Conservation (phyloP, 163 green algal species). For the Scenedesmus sp. region DNA sequence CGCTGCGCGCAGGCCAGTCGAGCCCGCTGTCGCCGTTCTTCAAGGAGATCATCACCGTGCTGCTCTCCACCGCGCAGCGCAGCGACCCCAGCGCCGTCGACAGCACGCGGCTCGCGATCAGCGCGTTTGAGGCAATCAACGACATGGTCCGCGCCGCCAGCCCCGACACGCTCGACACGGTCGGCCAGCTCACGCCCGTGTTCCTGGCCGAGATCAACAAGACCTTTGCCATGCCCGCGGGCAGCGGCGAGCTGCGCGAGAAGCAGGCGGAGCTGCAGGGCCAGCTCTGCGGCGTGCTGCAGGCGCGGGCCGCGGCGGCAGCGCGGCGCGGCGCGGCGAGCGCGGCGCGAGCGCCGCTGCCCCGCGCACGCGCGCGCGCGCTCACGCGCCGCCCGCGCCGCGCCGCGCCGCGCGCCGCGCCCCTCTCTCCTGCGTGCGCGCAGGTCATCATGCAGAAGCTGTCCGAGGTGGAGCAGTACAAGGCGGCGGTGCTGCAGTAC, state of each 20-base stretch:
- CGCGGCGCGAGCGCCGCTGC: too few relatives aligned
- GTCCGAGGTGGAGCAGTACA: constrained; percentile 69
- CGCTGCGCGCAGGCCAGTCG: constrained; percentile 25
- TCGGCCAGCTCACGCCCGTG: constrained; percentile 88
- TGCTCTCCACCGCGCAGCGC: constrained; percentile 64
- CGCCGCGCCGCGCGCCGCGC: too few relatives aligned
- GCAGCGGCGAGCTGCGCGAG: constrained; percentile 69
- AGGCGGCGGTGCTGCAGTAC: constrained; percentile 74
- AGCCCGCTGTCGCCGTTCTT: constrained; percentile 91
- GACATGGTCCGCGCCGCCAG: constrained; percentile 88
- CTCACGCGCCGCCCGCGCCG: too few relatives aligned
- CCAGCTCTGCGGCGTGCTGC: constrained; percentile 79
- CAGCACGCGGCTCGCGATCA: constrained; percentile 66
- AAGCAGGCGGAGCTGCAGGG: constrained; percentile 82
- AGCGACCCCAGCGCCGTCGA: constrained; percentile 23
- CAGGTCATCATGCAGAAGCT: constrained; percentile 89
- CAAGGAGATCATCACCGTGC: constrained; percentile 83
- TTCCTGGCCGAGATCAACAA: constrained; percentile 81
- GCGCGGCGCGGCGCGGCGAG: too few relatives aligned
- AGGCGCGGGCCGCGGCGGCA: constrained; percentile 22
- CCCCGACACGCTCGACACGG: constrained; percentile 80
- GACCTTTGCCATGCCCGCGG: constrained; percentile 54
- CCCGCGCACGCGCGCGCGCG: too few relatives aligned
- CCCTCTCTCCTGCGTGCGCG: neutral
- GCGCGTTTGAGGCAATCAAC: constrained; percentile 97